A percentile compares a stretch with the other conserved stretches of the same genome.
Evolutionary conservation across 73 alveolate genomes (phyloP).

Genomic region (Symbiodinium pilosum): DNA sequence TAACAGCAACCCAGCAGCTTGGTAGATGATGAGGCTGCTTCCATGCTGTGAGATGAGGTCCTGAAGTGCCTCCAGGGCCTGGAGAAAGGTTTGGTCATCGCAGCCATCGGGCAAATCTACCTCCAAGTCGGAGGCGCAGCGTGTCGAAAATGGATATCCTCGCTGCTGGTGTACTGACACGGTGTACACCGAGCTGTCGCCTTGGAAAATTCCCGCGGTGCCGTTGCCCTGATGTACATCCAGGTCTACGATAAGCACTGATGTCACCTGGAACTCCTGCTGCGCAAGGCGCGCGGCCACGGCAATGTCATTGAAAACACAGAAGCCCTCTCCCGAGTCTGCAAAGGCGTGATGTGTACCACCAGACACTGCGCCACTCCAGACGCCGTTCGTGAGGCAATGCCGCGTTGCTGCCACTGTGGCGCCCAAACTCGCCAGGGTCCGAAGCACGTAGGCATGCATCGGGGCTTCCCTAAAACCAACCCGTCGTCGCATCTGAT

Average conservation of each 20-base stretch:
- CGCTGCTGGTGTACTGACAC: conserved; percentile 49
- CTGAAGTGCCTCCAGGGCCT: neutral
- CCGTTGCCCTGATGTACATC: conserved; percentile 95
- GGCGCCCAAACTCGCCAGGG: conserved; percentile 79
- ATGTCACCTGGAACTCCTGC: conserved; percentile 9
- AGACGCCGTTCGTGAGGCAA: conserved; percentile 10
- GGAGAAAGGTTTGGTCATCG: conserved; percentile 24
- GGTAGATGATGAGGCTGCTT: too few species aligned
- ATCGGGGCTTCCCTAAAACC: conserved; percentile 93
- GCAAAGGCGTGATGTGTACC: conserved; percentile 94
- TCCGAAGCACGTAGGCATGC: conserved; percentile 75
- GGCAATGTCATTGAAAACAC: conserved; percentile 87
- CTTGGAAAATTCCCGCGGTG: conserved; percentile 57
- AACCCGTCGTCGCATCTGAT: conserved; percentile 79
- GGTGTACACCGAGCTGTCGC: conserved; percentile 52
- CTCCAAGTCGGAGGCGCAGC: conserved; percentile 72
- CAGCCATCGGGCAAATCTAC: conserved; percentile 74
- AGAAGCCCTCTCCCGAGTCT: conserved; percentile 65
- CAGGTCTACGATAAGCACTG: conserved; percentile 43
- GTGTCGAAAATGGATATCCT: conserved; percentile 90
- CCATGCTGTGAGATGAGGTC: neutral
- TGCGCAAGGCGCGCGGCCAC: conserved; percentile 90
- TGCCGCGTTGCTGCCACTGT: conserved; percentile 68
- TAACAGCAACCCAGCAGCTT: too few species aligned
- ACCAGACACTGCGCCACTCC: conserved; percentile 94